Base-by-base conservation (phyloP, 176 grass and related monocot species). In the Phoenix roebelenii region DNA sequence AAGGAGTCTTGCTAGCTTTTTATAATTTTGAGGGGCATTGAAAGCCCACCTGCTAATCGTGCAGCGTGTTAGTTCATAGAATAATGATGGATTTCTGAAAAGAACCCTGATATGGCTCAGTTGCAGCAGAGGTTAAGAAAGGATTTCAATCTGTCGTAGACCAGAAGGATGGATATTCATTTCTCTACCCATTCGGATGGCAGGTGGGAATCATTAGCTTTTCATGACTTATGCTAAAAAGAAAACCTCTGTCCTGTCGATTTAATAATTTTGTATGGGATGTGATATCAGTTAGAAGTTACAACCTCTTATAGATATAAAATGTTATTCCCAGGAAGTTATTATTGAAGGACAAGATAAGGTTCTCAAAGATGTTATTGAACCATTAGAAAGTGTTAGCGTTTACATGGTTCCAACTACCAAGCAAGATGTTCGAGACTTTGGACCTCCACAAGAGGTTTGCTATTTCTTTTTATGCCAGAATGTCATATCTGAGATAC, bases 351-450 rank as follows among this genome's bases (percentile, higher is more conserved):
- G 92, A 35, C 81, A 97, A 78, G 93, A 92, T 51, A 97, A 97
- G 81, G 87, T 92, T 25, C 92, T 88, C 82, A 98, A 98, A 85
- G 84, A 92, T 73, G 87, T 92, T 39, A 92, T 98, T 15, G 87
- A 98, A 58, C 93, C 87, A 6, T 74, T 98, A 49, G 87, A 92
- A 75, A 92, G 75, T 76, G 84, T 97, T 32, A 98, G 93, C 64
- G 54, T 98, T 61, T 92, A 89, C 59, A 75, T 84, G 28, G 76
- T 98, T 57, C 20, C 81, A 10, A 98, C 93, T 44, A 88, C 1
- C 78, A 92, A 98, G 64, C 57, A 88, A 62, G 81, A 92, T 67
- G 69, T 98, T 12, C 75, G 81, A 68, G 93, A 98, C 3, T 88
- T 98, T 57, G 87, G 93, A 16, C 72, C 84, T 15, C 87, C 87